A percentile compares a stretch with the other conserved stretches of the same genome.
phyloP scores from a whole-genome alignment of 2,329 filamentous ascomycete species.

The Metarhizium album region DNA sequence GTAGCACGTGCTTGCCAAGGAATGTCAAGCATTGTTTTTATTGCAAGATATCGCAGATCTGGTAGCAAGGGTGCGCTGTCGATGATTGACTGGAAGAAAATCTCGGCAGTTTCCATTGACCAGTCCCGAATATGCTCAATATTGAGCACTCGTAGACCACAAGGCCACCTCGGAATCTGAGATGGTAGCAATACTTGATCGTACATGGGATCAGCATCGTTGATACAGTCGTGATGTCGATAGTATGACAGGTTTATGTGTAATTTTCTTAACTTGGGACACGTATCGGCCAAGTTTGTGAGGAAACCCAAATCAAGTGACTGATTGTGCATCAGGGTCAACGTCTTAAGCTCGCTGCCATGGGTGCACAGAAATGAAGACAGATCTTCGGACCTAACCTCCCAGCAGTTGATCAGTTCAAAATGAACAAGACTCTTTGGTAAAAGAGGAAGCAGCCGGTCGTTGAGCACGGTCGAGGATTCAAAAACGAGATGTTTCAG shows the following conservation, averaged over 20 bases:
- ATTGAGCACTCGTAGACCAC: slow-evolving; percentile 58
- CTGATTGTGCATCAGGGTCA: slow-evolving; percentile 70
- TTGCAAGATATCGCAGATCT: slow-evolving; percentile 55
- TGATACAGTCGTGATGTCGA: slow-evolving; percentile 54
- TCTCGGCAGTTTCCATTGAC: slow-evolving; percentile 57
- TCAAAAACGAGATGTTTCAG: slow-evolving; percentile 63
- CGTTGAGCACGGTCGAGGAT: slow-evolving; percentile 61
- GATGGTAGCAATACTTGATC: slow-evolving; percentile 51
- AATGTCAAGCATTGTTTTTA: slow-evolving; percentile 69
- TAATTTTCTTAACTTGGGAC: slow-evolving; percentile 60
- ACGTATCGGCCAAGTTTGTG: slow-evolving; percentile 51
- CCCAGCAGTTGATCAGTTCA: slow-evolving; percentile 69
- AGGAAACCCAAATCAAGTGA: slow-evolving; percentile 68
- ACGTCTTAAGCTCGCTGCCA: slow-evolving; percentile 53
- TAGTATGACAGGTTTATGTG: slow-evolving; percentile 73
- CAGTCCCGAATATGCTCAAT: slow-evolving; percentile 70
- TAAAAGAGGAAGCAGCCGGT: slow-evolving; percentile 55
- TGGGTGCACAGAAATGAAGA: slow-evolving; percentile 54
- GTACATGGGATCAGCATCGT: slow-evolving; percentile 67
- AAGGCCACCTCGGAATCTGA: slow-evolving; percentile 70
- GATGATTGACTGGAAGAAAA: slow-evolving; percentile 70
- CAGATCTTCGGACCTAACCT: slow-evolving; percentile 58
- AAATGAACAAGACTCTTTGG: slow-evolving; percentile 57
- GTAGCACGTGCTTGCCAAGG: slow-evolving; percentile 73
- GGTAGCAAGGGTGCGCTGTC: slow-evolving; percentile 56